phyloP scores from a whole-genome alignment of 2,329 filamentous ascomycete species.

The Dothidotthia symphoricarpi region DNA sequence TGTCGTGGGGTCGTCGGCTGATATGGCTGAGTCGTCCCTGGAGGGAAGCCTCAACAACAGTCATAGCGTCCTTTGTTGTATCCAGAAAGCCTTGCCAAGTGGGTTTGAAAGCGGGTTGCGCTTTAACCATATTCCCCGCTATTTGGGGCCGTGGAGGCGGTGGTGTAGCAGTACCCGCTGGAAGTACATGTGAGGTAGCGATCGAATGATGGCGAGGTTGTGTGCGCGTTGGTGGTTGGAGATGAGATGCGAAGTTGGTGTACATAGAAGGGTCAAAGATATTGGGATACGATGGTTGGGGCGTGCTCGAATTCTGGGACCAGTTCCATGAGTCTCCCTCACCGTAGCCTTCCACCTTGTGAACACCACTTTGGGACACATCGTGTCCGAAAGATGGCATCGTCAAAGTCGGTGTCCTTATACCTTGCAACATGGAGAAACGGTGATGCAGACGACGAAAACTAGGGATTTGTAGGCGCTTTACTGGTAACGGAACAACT shows the following conservation, averaged over 20 bases:
- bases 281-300: slow-evolving; percentile 23
- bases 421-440: slow-evolving; percentile 40
- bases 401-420: slow-evolving; percentile 35
- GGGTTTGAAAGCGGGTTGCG: slow-evolving; percentile 53
- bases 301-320: slow-evolving; percentile 27
- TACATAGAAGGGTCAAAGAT: slow-evolving; percentile 36
- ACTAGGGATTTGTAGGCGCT: no score
- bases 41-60: slow-evolving; percentile 78
- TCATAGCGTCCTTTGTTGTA: slow-evolving; percentile 72
- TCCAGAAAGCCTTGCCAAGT: slow-evolving; percentile 67
- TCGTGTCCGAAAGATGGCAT: slow-evolving; percentile 40
- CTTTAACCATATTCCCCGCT: slow-evolving; percentile 34
- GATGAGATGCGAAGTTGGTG: slow-evolving; percentile 22
- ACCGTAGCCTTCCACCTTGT: slow-evolving; percentile 35
- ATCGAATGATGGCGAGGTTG: slow-evolving; percentile 33
- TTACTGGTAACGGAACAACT: no score
- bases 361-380: slow-evolving; percentile 31
- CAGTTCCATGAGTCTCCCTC: slow-evolving; percentile 35
- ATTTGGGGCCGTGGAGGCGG: slow-evolving; percentile 31
- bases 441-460: background rate
- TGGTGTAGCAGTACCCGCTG: slow-evolving; percentile 27
- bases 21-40: slow-evolving; percentile 70
- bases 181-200: slow-evolving; percentile 28
- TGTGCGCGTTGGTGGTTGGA: slow-evolving; percentile 20
- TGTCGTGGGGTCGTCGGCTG: slow-evolving; percentile 79